These are phyloP conservation scores for Beauveria asiatica DNA, from an alignment of 2,329 filamentous ascomycete species.

Conservation along the genomic window DNA sequence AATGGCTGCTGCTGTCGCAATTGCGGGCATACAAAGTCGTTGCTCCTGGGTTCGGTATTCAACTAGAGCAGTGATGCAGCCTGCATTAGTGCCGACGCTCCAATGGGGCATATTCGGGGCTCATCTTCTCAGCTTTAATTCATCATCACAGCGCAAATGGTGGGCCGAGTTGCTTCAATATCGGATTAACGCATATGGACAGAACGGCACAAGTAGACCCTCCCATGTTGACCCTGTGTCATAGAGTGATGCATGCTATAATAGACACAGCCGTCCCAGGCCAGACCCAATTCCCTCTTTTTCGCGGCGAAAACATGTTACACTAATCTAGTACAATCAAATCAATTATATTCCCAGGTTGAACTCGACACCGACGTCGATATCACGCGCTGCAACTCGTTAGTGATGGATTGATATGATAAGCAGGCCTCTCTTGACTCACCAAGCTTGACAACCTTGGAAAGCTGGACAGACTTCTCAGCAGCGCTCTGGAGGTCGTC, in stretches of 20 bases:
- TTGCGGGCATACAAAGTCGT: no score
- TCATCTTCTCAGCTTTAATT: background rate
- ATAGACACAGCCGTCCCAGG: constrained; percentile 8
- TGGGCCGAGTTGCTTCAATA: background rate
- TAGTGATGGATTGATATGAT: constrained; percentile 11
- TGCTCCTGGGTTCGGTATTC: background rate
- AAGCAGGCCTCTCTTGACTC: constrained; percentile 26
- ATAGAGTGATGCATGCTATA: constrained; percentile 7
- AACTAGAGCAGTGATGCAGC: background rate
- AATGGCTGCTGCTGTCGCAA: no score
- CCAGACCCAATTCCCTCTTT: constrained; percentile 7
- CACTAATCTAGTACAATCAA: constrained; percentile 11
- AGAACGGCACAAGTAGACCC: background rate
- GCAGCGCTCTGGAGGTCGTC: constrained; percentile 95
- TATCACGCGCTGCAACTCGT: constrained; percentile 63
- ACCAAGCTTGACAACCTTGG: constrained; percentile 98
- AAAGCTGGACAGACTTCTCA: constrained; percentile 97
- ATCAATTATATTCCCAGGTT: constrained; percentile 74
- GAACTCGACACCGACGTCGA: constrained; percentile 95
- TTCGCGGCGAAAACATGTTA: constrained; percentile 11
- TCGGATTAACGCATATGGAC: constrained; percentile 7
- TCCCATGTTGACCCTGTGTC: constrained; percentile 2
- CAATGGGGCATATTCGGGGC: background rate
- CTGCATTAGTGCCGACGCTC: background rate
- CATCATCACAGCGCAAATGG: background rate